These are phyloP conservation scores for Ceratobasidium sp. DNA, from an alignment of 1,284 basidiomycete genomes.

Conservation along the genomic window DNA sequence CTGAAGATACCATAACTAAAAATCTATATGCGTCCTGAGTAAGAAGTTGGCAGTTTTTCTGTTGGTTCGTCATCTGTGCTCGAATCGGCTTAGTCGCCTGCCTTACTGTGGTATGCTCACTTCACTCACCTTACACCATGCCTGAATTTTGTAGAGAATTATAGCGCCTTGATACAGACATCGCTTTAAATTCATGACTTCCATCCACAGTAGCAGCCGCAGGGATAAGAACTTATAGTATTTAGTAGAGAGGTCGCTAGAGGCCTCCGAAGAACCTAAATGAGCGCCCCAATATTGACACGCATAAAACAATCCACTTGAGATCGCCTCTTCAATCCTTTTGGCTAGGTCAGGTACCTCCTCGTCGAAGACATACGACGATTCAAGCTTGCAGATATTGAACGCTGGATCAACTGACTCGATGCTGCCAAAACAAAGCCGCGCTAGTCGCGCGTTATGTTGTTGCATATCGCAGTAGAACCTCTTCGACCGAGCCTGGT, in stretches of 20 bases:
- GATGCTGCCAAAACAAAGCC: neutral
- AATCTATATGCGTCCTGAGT: constrained; percentile 28
- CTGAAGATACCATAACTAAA: neutral
- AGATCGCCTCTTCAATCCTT: neutral
- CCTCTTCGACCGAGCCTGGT: neutral
- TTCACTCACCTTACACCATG: too few relatives aligned
- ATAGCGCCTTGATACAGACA: too few relatives aligned
- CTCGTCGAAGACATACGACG: too few relatives aligned
- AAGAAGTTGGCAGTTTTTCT: too few relatives aligned
- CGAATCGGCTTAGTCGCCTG: too few relatives aligned
- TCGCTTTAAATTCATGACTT: too few relatives aligned
- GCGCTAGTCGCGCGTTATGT: neutral
- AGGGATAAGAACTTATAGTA: too few relatives aligned
- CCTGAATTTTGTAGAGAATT: too few relatives aligned
- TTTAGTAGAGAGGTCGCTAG: too few relatives aligned
- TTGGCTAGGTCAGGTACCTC: neutral
- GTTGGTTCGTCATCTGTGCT: too few relatives aligned
- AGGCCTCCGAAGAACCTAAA: neutral
- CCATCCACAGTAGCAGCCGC: too few relatives aligned
- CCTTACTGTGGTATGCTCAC: too few relatives aligned
- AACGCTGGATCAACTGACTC: neutral
- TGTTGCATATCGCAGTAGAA: neutral
- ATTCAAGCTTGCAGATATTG: neutral
- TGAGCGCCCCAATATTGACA: constrained; percentile 7
- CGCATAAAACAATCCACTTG: neutral